A percentile compares a stretch with the other conserved stretches of the same genome.
phyloP scores from a whole-genome alignment of 139 green algal genomes.

The Chlorella sp. region DNA sequence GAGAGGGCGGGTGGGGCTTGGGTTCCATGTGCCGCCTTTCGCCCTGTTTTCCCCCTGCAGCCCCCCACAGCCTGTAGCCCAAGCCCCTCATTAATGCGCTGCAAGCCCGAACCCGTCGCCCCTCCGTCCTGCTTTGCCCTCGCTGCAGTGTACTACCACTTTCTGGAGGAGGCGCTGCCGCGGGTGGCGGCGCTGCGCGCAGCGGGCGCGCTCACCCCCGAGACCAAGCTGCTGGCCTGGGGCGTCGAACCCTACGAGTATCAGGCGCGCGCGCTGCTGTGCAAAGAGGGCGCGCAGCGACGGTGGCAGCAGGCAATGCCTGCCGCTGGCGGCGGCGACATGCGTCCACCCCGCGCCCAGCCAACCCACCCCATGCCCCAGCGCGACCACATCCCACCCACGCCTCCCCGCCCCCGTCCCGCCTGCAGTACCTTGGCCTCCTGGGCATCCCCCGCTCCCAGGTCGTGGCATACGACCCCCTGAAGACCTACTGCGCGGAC shows the following conservation, averaged over 20 bases:
- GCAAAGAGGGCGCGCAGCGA: no score
- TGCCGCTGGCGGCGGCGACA: no score
- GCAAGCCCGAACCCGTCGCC: no score
- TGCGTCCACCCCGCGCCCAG: neutral
- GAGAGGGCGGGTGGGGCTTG: no score
- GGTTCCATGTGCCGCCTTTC: no score
- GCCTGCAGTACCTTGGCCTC: conserved; percentile 53
- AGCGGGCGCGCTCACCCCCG: conserved; percentile 10
- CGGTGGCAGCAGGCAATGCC: no score
- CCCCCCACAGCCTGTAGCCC: no score
- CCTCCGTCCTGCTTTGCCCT: no score
- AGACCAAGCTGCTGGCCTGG: conserved; percentile 45
- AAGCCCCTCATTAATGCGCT: no score
- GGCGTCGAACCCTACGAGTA: conserved; percentile 39
- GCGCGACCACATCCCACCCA: neutral
- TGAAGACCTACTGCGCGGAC: conserved; percentile 34
- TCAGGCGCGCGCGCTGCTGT: neutral
- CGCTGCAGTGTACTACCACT: conserved; percentile 58
- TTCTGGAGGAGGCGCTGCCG: conserved; percentile 41
- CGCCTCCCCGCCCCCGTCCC: neutral
- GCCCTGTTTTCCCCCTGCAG: no score
- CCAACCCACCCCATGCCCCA: neutral
- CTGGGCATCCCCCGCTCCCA: conserved; percentile 27
- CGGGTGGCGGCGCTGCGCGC: conserved; percentile 27
- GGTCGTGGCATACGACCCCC: conserved; percentile 34